Conservation (phyloP, 768 basidiomycete species). For the Cantharellus anzutake region DNA sequence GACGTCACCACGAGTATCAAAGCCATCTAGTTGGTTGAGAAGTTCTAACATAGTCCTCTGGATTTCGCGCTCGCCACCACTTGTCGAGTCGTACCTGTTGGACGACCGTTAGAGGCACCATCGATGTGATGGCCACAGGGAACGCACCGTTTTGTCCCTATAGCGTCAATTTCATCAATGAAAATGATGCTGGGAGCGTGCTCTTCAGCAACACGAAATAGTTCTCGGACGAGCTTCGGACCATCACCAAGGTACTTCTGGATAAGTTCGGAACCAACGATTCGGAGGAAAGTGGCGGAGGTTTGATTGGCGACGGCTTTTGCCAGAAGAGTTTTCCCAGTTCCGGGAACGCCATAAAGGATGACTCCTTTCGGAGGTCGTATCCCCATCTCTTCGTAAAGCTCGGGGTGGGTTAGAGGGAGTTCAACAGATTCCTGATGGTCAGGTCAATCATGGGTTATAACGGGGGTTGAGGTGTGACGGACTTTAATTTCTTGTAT, state of each 20-base stretch:
- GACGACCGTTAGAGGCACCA: not conserved
- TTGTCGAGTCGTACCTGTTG: slow-evolving; percentile 86
- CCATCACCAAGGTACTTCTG: slow-evolving; percentile 99
- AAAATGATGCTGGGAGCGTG: slow-evolving; percentile 98
- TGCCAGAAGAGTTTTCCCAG: slow-evolving; percentile 92
- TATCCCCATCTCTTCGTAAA: slow-evolving; percentile 99
- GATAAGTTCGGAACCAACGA: slow-evolving; percentile 94
- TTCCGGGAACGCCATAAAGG: slow-evolving; percentile 94
- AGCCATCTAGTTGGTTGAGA: slow-evolving; percentile 97
- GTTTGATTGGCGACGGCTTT: slow-evolving; percentile 98
- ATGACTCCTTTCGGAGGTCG: slow-evolving; percentile 99
- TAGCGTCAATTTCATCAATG: slow-evolving; percentile 97
- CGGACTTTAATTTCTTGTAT: slow-evolving; percentile 96
- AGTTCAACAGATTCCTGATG: slow-evolving; percentile 89
- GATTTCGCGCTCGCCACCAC: slow-evolving; percentile 96
- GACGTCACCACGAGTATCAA: slow-evolving; percentile 97
- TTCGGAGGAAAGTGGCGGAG: slow-evolving; percentile 91
- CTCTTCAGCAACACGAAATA: slow-evolving; percentile 95
- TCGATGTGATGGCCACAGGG: not conserved
- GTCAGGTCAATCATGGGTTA: not conserved
- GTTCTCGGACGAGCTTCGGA: slow-evolving; percentile 89
- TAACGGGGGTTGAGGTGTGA: not conserved
- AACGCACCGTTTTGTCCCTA: slow-evolving; percentile 86
- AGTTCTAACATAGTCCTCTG: slow-evolving; percentile 98
- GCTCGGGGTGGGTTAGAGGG: slow-evolving; percentile 89